phyloP scores from a whole-genome alignment of 148 eudicot species.

The Tetragonia tetragonoides region DNA sequence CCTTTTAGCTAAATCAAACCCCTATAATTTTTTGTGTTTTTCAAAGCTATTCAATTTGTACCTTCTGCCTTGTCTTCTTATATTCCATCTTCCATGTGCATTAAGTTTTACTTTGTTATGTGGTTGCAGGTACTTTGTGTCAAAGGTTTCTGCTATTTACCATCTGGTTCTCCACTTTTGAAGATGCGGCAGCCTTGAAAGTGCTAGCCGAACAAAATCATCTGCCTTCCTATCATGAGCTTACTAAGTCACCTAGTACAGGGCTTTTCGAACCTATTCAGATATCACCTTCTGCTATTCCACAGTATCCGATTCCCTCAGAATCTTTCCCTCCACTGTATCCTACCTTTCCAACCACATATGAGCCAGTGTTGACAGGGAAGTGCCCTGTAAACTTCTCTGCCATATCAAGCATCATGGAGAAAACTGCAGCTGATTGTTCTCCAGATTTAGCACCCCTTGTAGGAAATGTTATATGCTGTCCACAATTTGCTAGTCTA shows the following conservation, averaged over 20 bases:
- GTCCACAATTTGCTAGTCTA: conserved; percentile 84
- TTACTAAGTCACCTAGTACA: conserved; percentile 52
- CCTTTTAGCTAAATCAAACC: background rate
- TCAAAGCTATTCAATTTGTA: background rate
- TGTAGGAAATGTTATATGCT: conserved; percentile 85
- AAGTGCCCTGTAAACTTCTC: conserved; percentile 93
- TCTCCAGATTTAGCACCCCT: conserved; percentile 57
- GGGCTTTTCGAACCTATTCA: conserved; percentile 73
- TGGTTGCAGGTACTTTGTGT: conserved; percentile 59
- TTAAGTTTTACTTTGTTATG: background rate
- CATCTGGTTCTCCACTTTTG: conserved; percentile 48
- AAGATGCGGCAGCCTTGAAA: conserved; percentile 39
- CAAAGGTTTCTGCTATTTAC: conserved; percentile 45
- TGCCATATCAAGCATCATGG: conserved; percentile 68
- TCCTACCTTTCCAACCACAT: conserved; percentile 74
- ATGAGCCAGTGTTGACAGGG: conserved; percentile 78
- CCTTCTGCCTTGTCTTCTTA: background rate
- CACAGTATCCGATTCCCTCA: conserved; percentile 59
- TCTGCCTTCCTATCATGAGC: conserved; percentile 41
- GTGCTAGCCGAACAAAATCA: conserved; percentile 34
- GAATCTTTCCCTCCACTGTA: conserved; percentile 67
- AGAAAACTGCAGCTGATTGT: conserved; percentile 88
- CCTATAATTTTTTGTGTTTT: background rate
- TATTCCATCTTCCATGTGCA: background rate
- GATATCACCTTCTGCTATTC: conserved; percentile 82